A percentile compares a stretch with the other conserved stretches of the same genome.
phyloP scores from a whole-genome alignment of 179 eudicot species.

The Sideroxylon spinosum region DNA sequence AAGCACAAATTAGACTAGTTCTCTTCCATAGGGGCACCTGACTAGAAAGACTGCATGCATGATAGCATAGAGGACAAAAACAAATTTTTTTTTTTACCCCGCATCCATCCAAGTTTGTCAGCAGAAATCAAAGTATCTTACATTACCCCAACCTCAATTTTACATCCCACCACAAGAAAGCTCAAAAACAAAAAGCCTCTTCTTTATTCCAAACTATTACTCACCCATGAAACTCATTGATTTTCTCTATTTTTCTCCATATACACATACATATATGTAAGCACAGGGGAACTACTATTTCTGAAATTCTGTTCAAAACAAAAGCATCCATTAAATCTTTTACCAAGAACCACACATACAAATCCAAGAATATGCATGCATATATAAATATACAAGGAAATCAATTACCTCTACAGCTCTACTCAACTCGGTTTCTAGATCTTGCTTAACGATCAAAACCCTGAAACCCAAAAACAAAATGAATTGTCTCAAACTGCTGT shows the following conservation, averaged over 20 bases:
- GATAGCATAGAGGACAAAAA: neutral
- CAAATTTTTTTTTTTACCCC: neutral
- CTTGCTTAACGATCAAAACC: too few relatives aligned
- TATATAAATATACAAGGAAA: too few relatives aligned
- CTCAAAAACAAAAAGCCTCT: neutral
- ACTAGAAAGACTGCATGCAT: neutral
- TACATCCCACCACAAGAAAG: neutral
- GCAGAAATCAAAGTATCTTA: neutral
- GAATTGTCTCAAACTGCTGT: neutral
- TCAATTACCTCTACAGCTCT: too few relatives aligned
- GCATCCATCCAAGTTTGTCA: neutral
- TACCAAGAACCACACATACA: neutral
- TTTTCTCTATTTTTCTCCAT: neutral
- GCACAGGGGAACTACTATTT: too few relatives aligned
- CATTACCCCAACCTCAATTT: neutral
- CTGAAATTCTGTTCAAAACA: neutral
- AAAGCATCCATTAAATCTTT: too few relatives aligned
- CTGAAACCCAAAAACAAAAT: neutral
- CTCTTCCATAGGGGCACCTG: neutral
- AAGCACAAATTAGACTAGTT: neutral
- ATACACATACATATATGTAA: too few relatives aligned
- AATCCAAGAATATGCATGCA: neutral
- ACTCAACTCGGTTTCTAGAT: too few relatives aligned
- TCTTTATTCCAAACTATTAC: too few relatives aligned
- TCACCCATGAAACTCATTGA: neutral